Conservation (phyloP, 495 filamentous ascomycete genomes). For the Massariosphaeria phaeospora region DNA sequence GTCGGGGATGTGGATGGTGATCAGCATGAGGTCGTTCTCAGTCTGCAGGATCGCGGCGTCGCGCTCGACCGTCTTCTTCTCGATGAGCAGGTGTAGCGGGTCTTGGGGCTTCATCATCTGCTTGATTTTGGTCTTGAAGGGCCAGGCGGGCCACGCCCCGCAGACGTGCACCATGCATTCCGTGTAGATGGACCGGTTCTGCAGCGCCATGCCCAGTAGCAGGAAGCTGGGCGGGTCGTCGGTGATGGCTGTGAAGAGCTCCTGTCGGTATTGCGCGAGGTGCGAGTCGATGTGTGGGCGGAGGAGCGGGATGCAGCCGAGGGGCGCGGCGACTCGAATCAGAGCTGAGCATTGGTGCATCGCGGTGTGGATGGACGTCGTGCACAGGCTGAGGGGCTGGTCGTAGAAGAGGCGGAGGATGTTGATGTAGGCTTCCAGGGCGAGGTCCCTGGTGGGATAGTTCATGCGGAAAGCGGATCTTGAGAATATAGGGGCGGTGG, state of each 20-base stretch:
- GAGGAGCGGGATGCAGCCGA: slow-evolving; percentile 23
- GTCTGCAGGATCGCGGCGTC: neutral
- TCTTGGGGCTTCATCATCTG: slow-evolving; percentile 13
- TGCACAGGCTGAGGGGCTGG: slow-evolving; percentile 8
- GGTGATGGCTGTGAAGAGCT: slow-evolving; percentile 34
- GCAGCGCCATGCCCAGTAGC: slow-evolving; percentile 21
- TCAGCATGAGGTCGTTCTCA: slow-evolving; percentile 32
- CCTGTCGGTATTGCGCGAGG: slow-evolving; percentile 20
- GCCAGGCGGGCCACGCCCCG: slow-evolving; percentile 29
- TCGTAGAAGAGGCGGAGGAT: slow-evolving; percentile 27
- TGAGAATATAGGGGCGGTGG: neutral
- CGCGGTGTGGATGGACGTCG: slow-evolving; percentile 10
- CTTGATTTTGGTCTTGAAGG: slow-evolving; percentile 16
- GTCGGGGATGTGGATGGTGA: slow-evolving; percentile 16
- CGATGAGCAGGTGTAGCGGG: slow-evolving; percentile 22
- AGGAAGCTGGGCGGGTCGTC: slow-evolving; percentile 33
- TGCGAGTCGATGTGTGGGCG: slow-evolving; percentile 16
- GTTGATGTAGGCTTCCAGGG: slow-evolving; percentile 10
- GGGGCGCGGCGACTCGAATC: slow-evolving; percentile 14
- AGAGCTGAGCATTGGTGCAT: slow-evolving; percentile 25
- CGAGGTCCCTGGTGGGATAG: neutral
- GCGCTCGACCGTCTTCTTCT: slow-evolving; percentile 14
- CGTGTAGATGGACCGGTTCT: slow-evolving; percentile 31
- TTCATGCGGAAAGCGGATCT: neutral
- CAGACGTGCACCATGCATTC: slow-evolving; percentile 38